Evolutionary conservation across 2,329 filamentous ascomycete genomes (phyloP).

Genomic region (Chrysoporthe austroafricana): DNA sequence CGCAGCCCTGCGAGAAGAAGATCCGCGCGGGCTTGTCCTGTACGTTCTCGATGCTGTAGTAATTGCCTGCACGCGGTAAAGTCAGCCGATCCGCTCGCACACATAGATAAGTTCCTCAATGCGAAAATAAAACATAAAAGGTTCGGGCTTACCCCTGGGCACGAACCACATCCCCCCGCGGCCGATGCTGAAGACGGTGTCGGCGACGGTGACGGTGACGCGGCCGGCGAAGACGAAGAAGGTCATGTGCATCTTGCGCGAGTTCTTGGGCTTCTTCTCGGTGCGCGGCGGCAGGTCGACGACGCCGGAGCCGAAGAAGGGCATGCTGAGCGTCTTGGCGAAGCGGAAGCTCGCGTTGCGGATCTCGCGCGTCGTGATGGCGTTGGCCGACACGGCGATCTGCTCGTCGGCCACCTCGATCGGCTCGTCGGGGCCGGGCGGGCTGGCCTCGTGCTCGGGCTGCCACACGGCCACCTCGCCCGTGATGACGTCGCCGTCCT

Average conservation of each 20-base stretch:
- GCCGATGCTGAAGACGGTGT: conserved; percentile 78
- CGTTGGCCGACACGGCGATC: conserved; percentile 58
- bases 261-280: conserved; percentile 89
- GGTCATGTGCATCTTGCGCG: conserved; percentile 93
- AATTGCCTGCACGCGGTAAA: conserved; percentile 68
- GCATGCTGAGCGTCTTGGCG: conserved; percentile 80
- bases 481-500: conserved; percentile 63
- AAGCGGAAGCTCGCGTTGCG: conserved; percentile 78
- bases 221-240: conserved; percentile 89
- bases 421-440: conserved; percentile 58
- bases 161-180: conserved; percentile 94
- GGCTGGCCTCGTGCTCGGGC: conserved; percentile 56
- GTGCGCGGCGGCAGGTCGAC: conserved; percentile 85
- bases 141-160: conserved; percentile 81
- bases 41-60: conserved; percentile 88
- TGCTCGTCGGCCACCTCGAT: conserved; percentile 58
- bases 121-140: neutral
- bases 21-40: conserved; percentile 72
- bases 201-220: conserved; percentile 77
- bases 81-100: neutral
- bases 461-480: conserved; percentile 70
- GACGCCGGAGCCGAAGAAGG: conserved; percentile 88
- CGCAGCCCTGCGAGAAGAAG: conserved; percentile 92
- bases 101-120: too few relatives aligned
- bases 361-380: conserved; percentile 62